These are phyloP conservation scores for Termitomyces sp. DNA, from an alignment of 768 basidiomycete genomes.

Conservation along the genomic window DNA sequence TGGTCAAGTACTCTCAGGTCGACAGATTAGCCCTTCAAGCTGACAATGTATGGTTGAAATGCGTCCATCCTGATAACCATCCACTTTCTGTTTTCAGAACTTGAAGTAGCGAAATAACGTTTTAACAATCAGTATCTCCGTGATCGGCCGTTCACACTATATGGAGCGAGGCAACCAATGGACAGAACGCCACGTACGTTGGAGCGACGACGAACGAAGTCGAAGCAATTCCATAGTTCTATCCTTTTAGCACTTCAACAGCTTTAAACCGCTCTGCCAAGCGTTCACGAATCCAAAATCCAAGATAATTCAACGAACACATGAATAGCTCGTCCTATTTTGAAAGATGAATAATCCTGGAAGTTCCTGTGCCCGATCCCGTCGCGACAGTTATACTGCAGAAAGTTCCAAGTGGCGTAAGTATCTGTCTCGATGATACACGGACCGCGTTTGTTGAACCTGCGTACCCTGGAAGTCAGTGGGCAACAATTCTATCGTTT, in stretches of 20 bases:
- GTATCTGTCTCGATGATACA: not conserved
- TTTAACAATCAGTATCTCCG: not conserved
- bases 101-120: not conserved
- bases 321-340: not conserved
- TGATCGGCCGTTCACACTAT: conserved; percentile 3
- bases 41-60: no score
- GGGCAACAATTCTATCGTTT: not conserved
- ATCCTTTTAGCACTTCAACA: not conserved
- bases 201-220: not conserved
- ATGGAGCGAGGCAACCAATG: not conserved
- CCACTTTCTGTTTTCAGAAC: no score
- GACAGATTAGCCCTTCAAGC: no score
- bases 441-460: not conserved
- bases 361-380: conserved; percentile 6
- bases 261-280: not conserved
- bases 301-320: not conserved
- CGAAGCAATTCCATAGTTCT: not conserved
- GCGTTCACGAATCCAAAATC: not conserved
- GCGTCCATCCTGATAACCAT: not conserved
- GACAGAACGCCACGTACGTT: not conserved
- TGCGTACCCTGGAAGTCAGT: not conserved
- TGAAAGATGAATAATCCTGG: not conserved
- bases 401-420: not conserved
- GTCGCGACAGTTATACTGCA: not conserved
- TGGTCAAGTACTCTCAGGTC: not conserved